phyloP scores from a whole-genome alignment of 2,329 filamentous ascomycete genomes.

The Botrytis fragariae region DNA sequence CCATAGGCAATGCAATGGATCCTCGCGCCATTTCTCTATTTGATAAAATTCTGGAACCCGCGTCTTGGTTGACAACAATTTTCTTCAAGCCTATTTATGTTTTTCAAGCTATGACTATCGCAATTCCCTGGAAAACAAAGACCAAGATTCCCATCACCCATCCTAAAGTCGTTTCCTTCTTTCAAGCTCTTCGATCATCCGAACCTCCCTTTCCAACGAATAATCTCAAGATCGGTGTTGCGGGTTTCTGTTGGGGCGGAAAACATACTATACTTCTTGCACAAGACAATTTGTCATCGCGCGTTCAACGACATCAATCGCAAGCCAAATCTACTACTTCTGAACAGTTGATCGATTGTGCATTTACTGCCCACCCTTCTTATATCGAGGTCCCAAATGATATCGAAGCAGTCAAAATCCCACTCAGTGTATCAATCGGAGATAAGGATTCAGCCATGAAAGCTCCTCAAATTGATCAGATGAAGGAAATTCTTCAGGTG shows the following conservation, averaged over 20 bases:
- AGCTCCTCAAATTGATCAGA: slow-evolving; percentile 27
- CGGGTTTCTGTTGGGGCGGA: slow-evolving; percentile 65
- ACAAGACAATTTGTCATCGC: slow-evolving; percentile 38
- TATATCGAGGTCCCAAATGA: slow-evolving; percentile 44
- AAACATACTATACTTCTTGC: slow-evolving; percentile 52
- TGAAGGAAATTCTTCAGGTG: slow-evolving; percentile 35
- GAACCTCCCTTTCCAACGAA: slow-evolving; percentile 30
- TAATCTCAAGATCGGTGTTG: slow-evolving; percentile 48
- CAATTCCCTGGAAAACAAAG: slow-evolving; percentile 32
- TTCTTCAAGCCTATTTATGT: slow-evolving; percentile 42
- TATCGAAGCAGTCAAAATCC: slow-evolving; percentile 42
- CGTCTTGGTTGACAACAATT: slow-evolving; percentile 28
- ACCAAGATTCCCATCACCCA: slow-evolving; percentile 34
- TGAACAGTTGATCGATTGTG: slow-evolving; percentile 47
- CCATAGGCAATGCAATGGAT: slow-evolving; percentile 16
- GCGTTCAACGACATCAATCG: slow-evolving; percentile 25
- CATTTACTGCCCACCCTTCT: slow-evolving; percentile 54
- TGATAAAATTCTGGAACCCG: slow-evolving; percentile 28
- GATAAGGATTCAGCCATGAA: slow-evolving; percentile 46
- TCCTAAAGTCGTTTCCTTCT: slow-evolving; percentile 44
- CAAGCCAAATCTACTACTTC: slow-evolving; percentile 15
- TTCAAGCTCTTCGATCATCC: slow-evolving; percentile 39
- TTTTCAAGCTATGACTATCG: slow-evolving; percentile 40
- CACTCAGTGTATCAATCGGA: slow-evolving; percentile 48
- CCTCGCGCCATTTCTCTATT: slow-evolving; percentile 23